A percentile compares a stretch with the other conserved stretches of the same genome.
These are phyloP conservation scores for Primulina tabacum DNA, from an alignment of 257 asterid genomes.

Conservation along the genomic window DNA sequence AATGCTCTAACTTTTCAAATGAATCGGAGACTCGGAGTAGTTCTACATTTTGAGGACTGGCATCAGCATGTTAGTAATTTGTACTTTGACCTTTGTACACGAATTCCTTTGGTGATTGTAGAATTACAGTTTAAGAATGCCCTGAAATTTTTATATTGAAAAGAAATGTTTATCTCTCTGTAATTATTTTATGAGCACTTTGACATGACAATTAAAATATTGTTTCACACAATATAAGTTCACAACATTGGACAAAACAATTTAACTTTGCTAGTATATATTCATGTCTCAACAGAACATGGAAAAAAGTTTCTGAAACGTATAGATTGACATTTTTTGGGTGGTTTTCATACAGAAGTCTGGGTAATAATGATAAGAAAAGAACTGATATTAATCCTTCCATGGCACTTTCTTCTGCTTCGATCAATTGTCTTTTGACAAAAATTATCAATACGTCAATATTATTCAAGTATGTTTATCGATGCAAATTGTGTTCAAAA, in stretches of 20 bases:
- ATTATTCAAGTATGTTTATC: not conserved
- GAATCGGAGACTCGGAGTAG: not conserved
- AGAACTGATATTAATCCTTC: not conserved
- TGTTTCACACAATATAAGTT: not conserved
- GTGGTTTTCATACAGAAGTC: not conserved
- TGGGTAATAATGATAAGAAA: constrained; percentile 1
- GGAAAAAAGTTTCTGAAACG: not conserved
- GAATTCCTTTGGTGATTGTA: not conserved
- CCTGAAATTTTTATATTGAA: constrained; percentile 4
- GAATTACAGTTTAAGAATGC: not conserved
- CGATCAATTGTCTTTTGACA: constrained; percentile 4
- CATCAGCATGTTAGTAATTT: not conserved
- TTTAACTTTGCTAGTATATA: not conserved
- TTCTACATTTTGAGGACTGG: not conserved
- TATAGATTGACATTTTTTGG: not conserved
- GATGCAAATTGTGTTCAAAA: not conserved
- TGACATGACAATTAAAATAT: constrained; percentile 13
- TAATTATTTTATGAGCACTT: not conserved
- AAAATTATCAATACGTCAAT: not conserved
- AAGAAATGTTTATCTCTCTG: not conserved
- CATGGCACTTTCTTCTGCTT: not conserved
- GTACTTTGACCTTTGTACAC: not conserved
- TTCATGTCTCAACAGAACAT: not conserved
- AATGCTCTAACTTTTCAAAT: not conserved
- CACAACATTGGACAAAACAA: not conserved